Conservation (phyloP, 164 flowering plant species). For the Piper betle region DNA sequence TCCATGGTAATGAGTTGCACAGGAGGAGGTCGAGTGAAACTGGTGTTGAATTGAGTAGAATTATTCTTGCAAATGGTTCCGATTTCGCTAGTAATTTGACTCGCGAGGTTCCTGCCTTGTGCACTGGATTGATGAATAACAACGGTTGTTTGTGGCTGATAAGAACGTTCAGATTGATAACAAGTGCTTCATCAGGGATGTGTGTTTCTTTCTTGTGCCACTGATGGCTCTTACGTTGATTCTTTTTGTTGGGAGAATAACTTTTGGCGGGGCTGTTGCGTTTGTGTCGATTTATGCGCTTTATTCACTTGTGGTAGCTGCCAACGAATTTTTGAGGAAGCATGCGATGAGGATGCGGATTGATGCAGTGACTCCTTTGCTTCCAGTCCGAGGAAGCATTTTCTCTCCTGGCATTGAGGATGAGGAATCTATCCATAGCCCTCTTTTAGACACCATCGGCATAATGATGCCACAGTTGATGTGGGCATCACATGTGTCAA, state of each 20-base stretch:
- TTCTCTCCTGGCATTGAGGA: constrained; percentile 49
- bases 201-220: constrained; percentile 54
- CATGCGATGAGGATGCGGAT: constrained; percentile 43
- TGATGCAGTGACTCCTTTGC: constrained; percentile 76
- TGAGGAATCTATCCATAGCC: constrained; percentile 39
- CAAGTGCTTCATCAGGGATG: constrained; percentile 68
- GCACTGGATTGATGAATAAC: constrained; percentile 44
- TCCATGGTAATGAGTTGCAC: constrained; percentile 1
- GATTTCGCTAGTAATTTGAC: constrained; percentile 10
- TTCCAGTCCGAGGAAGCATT: constrained; percentile 67
- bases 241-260: constrained; percentile 47
- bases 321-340: constrained; percentile 65
- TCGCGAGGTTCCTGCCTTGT: constrained; percentile 16
- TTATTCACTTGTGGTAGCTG: constrained; percentile 70
- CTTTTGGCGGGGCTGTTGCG: constrained; percentile 48
- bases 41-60: constrained; percentile 13
- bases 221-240: constrained; percentile 37
- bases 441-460: constrained; percentile 42
- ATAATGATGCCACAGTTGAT: constrained; percentile 76
- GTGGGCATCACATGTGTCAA: constrained; percentile 88
- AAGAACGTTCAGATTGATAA: constrained; percentile 52
- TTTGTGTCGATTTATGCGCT: constrained; percentile 60
- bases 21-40: constrained; percentile 29
- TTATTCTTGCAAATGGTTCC: constrained; percentile 7
- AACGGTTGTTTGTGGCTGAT: constrained; percentile 45